Evolutionary conservation across 2,329 filamentous ascomycete genomes (phyloP).

Genomic region (Eutypa lata): DNA sequence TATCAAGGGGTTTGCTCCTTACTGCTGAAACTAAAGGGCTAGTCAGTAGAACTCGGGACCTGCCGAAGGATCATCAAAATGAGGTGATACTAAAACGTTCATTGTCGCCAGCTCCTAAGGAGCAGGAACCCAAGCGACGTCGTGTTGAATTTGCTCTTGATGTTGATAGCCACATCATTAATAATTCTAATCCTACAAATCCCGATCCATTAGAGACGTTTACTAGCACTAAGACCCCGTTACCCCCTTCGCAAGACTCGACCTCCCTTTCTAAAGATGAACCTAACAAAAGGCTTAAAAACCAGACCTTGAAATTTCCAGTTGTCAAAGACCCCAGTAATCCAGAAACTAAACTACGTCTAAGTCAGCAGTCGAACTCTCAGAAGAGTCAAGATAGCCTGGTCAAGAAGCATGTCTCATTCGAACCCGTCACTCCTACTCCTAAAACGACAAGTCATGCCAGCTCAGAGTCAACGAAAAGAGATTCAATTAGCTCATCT

Average conservation of each 20-base stretch:
- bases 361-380: constrained; percentile 63
- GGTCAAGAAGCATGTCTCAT: constrained; percentile 33
- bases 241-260: constrained; percentile 17
- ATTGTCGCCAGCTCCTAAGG: constrained; percentile 9
- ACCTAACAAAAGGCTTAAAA: constrained; percentile 37
- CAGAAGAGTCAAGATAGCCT: constrained; percentile 43
- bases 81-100: constrained; percentile 17
- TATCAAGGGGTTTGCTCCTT: constrained; percentile 37
- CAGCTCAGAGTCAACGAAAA: constrained; percentile 10
- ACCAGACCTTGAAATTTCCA: constrained; percentile 57
- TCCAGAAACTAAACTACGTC: constrained; percentile 56
- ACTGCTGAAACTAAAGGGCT: constrained; percentile 38
- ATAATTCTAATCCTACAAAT: constrained; percentile 1
- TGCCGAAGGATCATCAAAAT: constrained; percentile 3
- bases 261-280: constrained; percentile 23
- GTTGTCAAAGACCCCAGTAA: constrained; percentile 76
- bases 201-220: not conserved
- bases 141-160: constrained; percentile 21
- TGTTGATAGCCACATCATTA: not conserved
- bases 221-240: constrained; percentile 3
- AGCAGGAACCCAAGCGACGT: constrained; percentile 23
- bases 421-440: constrained; percentile 20
- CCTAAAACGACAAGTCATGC: constrained; percentile 4
- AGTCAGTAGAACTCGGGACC: constrained; percentile 27
- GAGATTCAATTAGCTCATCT: constrained; percentile 13